These are phyloP conservation scores for Geotrichum australiense DNA, from an alignment of 1,139 yeast species.

Conservation along the genomic window DNA sequence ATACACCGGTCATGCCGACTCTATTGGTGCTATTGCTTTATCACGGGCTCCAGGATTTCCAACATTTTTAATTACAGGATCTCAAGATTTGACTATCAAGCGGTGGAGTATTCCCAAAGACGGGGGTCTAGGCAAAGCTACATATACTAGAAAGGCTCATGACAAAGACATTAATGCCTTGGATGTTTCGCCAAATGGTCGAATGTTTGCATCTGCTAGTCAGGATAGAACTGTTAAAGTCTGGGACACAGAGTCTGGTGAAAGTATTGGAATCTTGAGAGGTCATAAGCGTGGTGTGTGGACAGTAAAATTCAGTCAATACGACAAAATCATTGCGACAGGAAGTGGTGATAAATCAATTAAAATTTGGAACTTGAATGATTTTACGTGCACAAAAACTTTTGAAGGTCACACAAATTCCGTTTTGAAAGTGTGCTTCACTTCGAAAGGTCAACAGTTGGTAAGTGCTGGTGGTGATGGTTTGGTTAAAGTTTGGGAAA, in stretches of 20 bases:
- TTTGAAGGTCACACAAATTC: constrained; percentile 95
- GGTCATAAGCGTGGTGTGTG: constrained; percentile 95
- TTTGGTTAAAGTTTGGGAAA: constrained; percentile 83
- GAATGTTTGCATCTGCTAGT: constrained; percentile 86
- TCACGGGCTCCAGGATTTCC: constrained; percentile 58
- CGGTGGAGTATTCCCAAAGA: constrained; percentile 60
- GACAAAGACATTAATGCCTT: constrained; percentile 90
- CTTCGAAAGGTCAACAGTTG: constrained; percentile 60
- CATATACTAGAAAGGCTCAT: constrained; percentile 90
- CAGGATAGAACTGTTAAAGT: constrained; percentile 87
- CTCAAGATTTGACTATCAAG: constrained; percentile 83
- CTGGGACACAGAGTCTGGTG: constrained; percentile 81
- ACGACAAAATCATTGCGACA: constrained; percentile 66
- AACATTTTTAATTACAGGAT: constrained; percentile 71
- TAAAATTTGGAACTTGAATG: constrained; percentile 79
- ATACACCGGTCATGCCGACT: constrained; percentile 79
- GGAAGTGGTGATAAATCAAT: constrained; percentile 88
- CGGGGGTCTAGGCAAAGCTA: constrained; percentile 43
- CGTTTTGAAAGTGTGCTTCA: constrained; percentile 71
- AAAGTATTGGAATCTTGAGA: constrained; percentile 69
- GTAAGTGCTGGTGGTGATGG: constrained; percentile 94
- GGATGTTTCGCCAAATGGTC: constrained; percentile 85
- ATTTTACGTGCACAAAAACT: constrained; percentile 68
- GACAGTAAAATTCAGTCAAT: constrained; percentile 78
- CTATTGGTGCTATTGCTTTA: constrained; percentile 76